Percentiles rank a stretch among this genome's conserved stretches.
Evolutionary conservation across 2,329 filamentous ascomycete genomes (phyloP).

Genomic region (Xylaria sp.): DNA sequence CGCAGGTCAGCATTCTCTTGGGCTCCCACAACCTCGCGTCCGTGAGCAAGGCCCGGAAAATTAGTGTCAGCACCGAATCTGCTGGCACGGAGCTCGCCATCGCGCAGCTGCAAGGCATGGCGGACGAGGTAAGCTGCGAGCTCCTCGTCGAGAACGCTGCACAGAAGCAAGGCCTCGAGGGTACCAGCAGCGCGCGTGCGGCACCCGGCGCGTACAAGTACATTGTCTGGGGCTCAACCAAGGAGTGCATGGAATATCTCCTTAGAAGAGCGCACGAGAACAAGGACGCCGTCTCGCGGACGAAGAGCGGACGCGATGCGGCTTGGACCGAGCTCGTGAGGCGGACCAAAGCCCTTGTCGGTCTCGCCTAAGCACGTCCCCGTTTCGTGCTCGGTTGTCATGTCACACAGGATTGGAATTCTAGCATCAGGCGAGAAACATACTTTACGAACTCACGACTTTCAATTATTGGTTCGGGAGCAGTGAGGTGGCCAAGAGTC

Average conservation of each 20-base stretch:
- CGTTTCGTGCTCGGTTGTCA: not conserved
- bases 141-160: constrained; percentile 45
- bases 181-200: not conserved
- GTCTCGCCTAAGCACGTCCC: constrained; percentile 23
- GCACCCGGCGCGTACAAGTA: constrained; percentile 64
- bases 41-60: constrained; percentile 61
- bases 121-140: constrained; percentile 83
- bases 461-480: not conserved
- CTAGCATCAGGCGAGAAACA: not conserved
- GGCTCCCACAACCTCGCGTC: constrained; percentile 83
- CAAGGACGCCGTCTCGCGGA: constrained; percentile 70
- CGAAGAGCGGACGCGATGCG: constrained; percentile 64
- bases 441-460: constrained; percentile 11
- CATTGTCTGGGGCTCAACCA: constrained; percentile 71
- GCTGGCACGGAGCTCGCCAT: constrained; percentile 59
- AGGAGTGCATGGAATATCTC: constrained; percentile 87
- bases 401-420: not conserved
- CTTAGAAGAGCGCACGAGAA: constrained; percentile 77
- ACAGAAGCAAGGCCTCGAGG: not conserved
- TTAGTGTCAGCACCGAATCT: constrained; percentile 53
- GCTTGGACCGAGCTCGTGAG: constrained; percentile 67
- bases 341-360: constrained; percentile 53
- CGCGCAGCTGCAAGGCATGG: constrained; percentile 93
- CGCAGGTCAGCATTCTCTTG: constrained; percentile 68
- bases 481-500: not conserved